Conservation (phyloP, 345 rosid genomes). For the Brassica carinata region DNA sequence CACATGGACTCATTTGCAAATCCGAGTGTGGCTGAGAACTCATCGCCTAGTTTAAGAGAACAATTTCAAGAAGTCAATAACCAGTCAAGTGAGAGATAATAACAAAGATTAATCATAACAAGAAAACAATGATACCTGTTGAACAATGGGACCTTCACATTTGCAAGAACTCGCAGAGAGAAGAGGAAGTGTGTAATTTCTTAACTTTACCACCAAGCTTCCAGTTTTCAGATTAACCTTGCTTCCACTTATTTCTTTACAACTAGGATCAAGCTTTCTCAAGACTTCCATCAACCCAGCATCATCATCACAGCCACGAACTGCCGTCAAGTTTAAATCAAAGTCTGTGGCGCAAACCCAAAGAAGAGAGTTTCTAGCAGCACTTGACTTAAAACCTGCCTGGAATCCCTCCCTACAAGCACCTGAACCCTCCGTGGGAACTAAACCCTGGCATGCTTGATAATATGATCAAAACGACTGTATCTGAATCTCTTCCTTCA, state of each 20-base stretch:
- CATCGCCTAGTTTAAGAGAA: neutral
- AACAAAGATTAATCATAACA: neutral
- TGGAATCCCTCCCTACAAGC: constrained; percentile 81
- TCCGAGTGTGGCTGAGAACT: constrained; percentile 47
- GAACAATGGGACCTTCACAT: constrained; percentile 88
- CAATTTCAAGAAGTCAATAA: constrained; percentile 14
- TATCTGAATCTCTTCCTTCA: constrained; percentile 69
- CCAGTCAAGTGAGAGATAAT: neutral
- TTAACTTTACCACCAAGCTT: constrained; percentile 61
- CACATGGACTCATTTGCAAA: constrained; percentile 67
- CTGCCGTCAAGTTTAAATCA: constrained; percentile 72
- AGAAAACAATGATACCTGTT: constrained; percentile 63
- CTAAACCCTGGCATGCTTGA: constrained; percentile 78
- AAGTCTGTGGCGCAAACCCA: constrained; percentile 79
- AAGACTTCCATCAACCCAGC: constrained; percentile 81
- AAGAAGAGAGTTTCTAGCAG: constrained; percentile 73
- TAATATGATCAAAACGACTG: constrained; percentile 80
- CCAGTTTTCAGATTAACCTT: constrained; percentile 63
- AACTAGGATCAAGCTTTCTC: constrained; percentile 79
- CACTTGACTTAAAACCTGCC: constrained; percentile 83
- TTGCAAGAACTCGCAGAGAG: constrained; percentile 73
- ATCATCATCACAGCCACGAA: constrained; percentile 88
- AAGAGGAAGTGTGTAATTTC: constrained; percentile 85
- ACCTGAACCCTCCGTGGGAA: constrained; percentile 78
- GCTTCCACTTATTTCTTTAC: constrained; percentile 76